These are phyloP conservation scores for Globisporangium solare DNA, from an alignment of 352 stramenopile species.

Conservation along the genomic window DNA sequence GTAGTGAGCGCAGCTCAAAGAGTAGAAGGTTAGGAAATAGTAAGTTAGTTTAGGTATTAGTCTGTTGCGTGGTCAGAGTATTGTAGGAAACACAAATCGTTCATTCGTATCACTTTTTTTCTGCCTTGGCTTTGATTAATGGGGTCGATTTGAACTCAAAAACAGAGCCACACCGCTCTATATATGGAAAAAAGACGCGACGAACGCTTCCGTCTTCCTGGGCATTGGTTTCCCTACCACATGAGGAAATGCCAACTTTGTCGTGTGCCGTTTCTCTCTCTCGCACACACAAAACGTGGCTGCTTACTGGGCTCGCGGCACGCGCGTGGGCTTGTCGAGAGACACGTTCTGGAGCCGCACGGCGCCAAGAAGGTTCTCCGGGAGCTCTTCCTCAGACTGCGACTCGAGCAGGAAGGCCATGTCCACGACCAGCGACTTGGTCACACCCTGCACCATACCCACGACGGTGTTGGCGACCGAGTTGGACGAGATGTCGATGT, in stretches of 20 bases:
- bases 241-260: not conserved
- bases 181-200: not conserved
- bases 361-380: constrained; percentile 72
- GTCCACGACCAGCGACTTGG: constrained; percentile 86
- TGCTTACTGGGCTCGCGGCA: constrained; percentile 21
- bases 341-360: constrained; percentile 82
- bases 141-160: too few species aligned
- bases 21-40: too few species aligned
- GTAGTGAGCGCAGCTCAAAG: too few species aligned
- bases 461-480: constrained; percentile 88
- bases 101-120: too few species aligned
- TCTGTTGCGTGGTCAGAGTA: too few species aligned
- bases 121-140: too few species aligned
- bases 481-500: constrained; percentile 94
- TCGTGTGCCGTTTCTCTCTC: not conserved
- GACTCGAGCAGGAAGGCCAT: constrained; percentile 87
- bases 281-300: constrained; percentile 1
- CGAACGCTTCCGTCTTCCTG: too few species aligned
- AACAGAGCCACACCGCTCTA: not conserved
- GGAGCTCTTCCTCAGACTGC: constrained; percentile 83
- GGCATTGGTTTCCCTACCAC: not conserved
- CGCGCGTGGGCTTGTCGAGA: constrained; percentile 66
- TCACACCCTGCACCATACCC: constrained; percentile 86
- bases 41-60: too few species aligned
- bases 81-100: too few species aligned